phyloP scores from a whole-genome alignment of 345 rosid genomes.

The Turnera subulata region DNA sequence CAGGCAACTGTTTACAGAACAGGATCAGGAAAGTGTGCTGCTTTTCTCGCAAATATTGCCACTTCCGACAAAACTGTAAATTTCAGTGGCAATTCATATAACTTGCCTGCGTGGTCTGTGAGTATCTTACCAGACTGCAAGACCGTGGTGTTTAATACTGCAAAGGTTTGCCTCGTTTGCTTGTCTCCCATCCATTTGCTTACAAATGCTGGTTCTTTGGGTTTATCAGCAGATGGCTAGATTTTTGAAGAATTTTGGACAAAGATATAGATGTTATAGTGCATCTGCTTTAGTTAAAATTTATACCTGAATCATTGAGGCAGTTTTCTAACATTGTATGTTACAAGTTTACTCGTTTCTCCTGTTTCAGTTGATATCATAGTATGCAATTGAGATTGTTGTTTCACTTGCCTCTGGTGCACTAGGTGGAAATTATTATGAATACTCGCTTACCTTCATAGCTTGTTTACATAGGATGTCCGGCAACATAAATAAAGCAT shows the following conservation, averaged over 20 bases:
- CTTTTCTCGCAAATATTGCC: constrained; percentile 79
- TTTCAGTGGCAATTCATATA: constrained; percentile 67
- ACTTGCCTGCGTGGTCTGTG: constrained; percentile 92
- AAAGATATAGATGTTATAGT: not conserved
- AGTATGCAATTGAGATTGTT: no score
- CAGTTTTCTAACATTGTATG: no score
- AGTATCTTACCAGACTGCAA: constrained; percentile 98
- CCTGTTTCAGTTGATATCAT: no score
- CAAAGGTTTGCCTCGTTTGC: constrained; percentile 58
- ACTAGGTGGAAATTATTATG: no score
- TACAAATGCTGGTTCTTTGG: not conserved
- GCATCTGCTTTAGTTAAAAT: not conserved
- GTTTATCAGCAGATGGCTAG: not conserved
- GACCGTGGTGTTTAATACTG: constrained; percentile 78
- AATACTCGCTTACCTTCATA: no score
- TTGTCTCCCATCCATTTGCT: not conserved
- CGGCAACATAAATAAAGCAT: no score
- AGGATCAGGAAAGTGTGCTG: constrained; percentile 62
- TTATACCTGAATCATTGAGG: no score
- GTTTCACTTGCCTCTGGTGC: no score
- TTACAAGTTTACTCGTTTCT: no score
- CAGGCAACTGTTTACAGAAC: constrained; percentile 83
- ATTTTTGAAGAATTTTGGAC: not conserved
- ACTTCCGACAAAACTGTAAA: constrained; percentile 58
- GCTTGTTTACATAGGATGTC: no score